phyloP scores from a whole-genome alignment of 208 protist genomes.

The Trypanosoma vivax region DNA sequence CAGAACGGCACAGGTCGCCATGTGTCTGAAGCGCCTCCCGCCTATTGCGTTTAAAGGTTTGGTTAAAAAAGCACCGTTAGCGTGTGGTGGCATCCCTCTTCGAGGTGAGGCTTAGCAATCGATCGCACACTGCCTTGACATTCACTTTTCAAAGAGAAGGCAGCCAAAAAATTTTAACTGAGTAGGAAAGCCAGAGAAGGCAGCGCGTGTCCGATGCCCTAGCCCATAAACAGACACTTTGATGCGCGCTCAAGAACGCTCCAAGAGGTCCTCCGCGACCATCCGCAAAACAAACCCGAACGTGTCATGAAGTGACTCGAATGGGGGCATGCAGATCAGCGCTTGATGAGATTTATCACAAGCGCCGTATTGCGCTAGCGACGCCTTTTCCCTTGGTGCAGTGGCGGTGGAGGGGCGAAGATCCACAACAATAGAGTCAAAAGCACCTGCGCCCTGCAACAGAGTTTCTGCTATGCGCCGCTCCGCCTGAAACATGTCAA shows the following conservation, averaged over 20 bases:
- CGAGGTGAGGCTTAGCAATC: no score
- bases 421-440: conserved; percentile 20
- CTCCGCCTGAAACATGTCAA: conserved; percentile 5
- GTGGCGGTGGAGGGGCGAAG: neutral
- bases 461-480: conserved; percentile 6
- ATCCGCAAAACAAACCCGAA: conserved; percentile 11
- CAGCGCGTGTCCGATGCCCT: no score
- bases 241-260: neutral
- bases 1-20: no score
- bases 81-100: no score
- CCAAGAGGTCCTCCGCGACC: neutral
- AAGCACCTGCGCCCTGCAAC: conserved; percentile 1
- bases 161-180: no score
- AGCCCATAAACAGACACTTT: no score
- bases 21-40: no score
- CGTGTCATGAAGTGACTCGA: neutral
- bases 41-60: no score
- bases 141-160: no score
- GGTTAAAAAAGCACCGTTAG: no score
- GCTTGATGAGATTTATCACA: conserved; percentile 10
- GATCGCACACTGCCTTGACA: no score
- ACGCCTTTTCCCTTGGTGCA: neutral
- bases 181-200: no score
- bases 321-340: conserved; percentile 6
- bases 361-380: neutral